Evolutionary conservation across 2,329 filamentous ascomycete species (phyloP), one percentile per base, ranked within the genome.

Genomic region (Pezicula carpinea): DNA sequence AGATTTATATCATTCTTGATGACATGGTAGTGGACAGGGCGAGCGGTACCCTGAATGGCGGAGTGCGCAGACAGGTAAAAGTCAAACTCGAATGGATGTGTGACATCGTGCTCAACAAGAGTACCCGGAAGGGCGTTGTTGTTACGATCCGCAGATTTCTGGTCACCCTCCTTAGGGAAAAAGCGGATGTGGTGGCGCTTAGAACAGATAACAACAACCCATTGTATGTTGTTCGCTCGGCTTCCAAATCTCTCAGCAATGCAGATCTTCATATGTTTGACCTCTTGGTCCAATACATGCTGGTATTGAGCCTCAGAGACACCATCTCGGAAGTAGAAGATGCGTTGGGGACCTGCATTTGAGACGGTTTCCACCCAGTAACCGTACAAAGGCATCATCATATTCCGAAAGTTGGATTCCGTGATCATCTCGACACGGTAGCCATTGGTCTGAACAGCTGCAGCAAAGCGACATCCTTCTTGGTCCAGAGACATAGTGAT

Each of bases 131-230:
- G 66, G 1, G 90, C 79, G 60, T 97, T 99, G 31, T 75, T 78
- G 54, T 95, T 95, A 41, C 75, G 76, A 61, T 99, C 93, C 5
- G 69, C 76, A 11, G 72, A 67, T 3, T 49, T 51, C 8, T 55
- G 63, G 48, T 78, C 74, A 15, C 65, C 68, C 0, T 71, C 66
- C 40, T 80, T 76, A 0, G 93, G 92, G 71, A 97, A 97, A 65
- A 96, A 90, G 14, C 93, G 87, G 44, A 96, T 83, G 60, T 96
- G 92, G 57, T 99, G 93, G 3, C 93, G 86, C 76, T 99, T 99
- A 1, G 88, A 91, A 1, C 88, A 91, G 39, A 97, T 79, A 34
- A 96, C 80, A 10, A 95, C 89, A 0, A 90, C 90, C 59, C 96
- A 83, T 63, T 87, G 87, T 18, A 59, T 56, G 6, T 38, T 18